These are phyloP conservation scores for Talaromyces sp. DNA, from an alignment of 2,329 filamentous ascomycete species.

Conservation along the genomic window DNA sequence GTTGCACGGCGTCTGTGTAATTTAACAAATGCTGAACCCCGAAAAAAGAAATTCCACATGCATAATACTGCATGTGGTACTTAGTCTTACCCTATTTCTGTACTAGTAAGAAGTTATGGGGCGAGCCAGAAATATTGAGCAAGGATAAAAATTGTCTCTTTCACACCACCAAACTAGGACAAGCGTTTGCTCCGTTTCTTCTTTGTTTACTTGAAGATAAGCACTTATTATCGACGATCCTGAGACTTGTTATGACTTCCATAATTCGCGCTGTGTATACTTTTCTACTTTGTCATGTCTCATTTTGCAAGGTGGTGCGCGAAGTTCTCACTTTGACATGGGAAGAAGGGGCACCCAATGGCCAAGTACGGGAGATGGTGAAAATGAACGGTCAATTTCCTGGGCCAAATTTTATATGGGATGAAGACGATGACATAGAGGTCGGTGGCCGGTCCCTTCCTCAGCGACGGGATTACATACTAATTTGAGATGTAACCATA, in stretches of 20 bases:
- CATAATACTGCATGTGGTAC: neutral
- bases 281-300: neutral
- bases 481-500: constrained; percentile 1
- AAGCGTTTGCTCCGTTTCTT: neutral
- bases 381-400: constrained; percentile 30
- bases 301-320: constrained; percentile 17
- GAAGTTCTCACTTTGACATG: constrained; percentile 25
- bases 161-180: neutral
- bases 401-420: constrained; percentile 22
- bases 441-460: neutral
- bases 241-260: neutral
- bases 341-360: constrained; percentile 27
- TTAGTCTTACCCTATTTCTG: neutral
- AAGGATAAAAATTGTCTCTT: neutral
- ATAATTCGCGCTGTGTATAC: neutral
- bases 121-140: neutral
- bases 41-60: neutral
- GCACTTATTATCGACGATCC: neutral
- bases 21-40: neutral
- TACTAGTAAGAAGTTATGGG: neutral
- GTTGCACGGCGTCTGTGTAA: neutral
- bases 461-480: neutral
- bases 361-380: constrained; percentile 25
- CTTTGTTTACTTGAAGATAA: neutral
- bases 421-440: constrained; percentile 25